A percentile compares a stretch with the other conserved stretches of the same genome.
Evolutionary conservation across 768 basidiomycete species (phyloP).

Genomic region (Termitomyces bulborhizus): DNA sequence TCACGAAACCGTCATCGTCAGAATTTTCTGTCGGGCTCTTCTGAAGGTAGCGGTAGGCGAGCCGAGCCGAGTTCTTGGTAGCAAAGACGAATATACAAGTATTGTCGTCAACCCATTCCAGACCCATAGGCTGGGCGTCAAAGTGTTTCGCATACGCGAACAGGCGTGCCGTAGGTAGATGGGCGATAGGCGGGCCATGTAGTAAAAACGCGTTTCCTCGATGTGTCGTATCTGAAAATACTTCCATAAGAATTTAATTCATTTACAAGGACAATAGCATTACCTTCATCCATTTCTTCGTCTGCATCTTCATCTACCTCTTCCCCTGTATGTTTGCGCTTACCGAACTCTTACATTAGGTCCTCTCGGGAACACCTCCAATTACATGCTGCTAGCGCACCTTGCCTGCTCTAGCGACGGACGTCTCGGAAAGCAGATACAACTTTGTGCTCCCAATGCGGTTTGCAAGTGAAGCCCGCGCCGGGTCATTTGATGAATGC

Average conservation of each 20-base stretch:
- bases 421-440: slow-evolving; percentile 70
- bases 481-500: slow-evolving; percentile 20
- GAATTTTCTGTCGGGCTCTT: slow-evolving; percentile 46
- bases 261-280: neutral
- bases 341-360: slow-evolving; percentile 41
- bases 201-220: slow-evolving; percentile 67
- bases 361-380: slow-evolving; percentile 28
- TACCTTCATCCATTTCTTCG: slow-evolving; percentile 30
- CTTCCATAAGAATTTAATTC: neutral
- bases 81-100: slow-evolving; percentile 77
- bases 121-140: slow-evolving; percentile 62
- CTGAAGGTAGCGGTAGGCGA: slow-evolving; percentile 43
- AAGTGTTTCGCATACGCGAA: slow-evolving; percentile 83
- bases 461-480: slow-evolving; percentile 41
- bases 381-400: slow-evolving; percentile 51
- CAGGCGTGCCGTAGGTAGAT: slow-evolving; percentile 68
- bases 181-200: slow-evolving; percentile 65
- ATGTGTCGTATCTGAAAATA: slow-evolving; percentile 34
- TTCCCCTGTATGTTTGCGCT: slow-evolving; percentile 38
- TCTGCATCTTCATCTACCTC: slow-evolving; percentile 25
- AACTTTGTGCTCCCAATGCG: slow-evolving; percentile 72
- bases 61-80: slow-evolving; percentile 44
- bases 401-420: slow-evolving; percentile 58
- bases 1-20: slow-evolving; percentile 51
- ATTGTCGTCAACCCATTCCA: slow-evolving; percentile 85